Percentiles rank a stretch among this genome's conserved stretches.
phyloP scores from a whole-genome alignment of 129 eudicot genomes.

The Flaveria linearis region DNA sequence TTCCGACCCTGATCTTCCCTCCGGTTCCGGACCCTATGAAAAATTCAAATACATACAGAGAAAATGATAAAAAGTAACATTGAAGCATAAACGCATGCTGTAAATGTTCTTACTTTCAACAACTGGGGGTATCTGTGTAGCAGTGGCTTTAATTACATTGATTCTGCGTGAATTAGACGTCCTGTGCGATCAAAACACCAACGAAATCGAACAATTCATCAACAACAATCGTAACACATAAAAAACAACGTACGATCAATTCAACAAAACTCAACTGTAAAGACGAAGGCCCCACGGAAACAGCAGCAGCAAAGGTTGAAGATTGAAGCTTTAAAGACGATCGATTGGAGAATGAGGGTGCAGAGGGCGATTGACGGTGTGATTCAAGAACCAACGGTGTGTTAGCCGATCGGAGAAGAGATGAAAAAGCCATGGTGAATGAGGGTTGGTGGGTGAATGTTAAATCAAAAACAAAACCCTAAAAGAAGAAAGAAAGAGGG shows the following conservation, averaged over 20 bases:
- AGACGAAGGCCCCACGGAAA: slow-evolving; percentile 42
- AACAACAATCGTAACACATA: not conserved
- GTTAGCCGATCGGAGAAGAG: slow-evolving; percentile 51
- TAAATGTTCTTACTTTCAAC: slow-evolving; percentile 52
- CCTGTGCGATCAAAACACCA: slow-evolving; percentile 31
- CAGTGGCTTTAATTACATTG: slow-evolving; percentile 72
- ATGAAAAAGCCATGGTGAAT: slow-evolving; percentile 47
- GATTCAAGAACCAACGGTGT: slow-evolving; percentile 35
- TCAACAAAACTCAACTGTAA: slow-evolving; percentile 52
- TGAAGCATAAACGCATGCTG: not conserved
- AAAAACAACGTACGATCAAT: too few relatives aligned
- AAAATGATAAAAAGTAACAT: not conserved
- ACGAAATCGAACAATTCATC: not conserved
- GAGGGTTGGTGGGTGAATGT: not conserved
- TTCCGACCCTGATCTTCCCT: slow-evolving; percentile 80
- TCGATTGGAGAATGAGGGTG: slow-evolving; percentile 17
- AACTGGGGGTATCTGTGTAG: slow-evolving; percentile 65
- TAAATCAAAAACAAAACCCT: slow-evolving; percentile 42
- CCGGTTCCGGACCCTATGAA: slow-evolving; percentile 50
- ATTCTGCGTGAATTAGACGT: slow-evolving; percentile 34
- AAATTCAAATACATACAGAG: not conserved
- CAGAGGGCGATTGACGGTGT: slow-evolving; percentile 14
- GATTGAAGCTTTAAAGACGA: slow-evolving; percentile 50
- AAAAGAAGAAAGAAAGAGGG: not conserved
- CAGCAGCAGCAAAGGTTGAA: slow-evolving; percentile 40